These are phyloP conservation scores for Hanseniaspora hatyaiensis DNA, from an alignment of 805 yeast genomes.

Conservation along the genomic window DNA sequence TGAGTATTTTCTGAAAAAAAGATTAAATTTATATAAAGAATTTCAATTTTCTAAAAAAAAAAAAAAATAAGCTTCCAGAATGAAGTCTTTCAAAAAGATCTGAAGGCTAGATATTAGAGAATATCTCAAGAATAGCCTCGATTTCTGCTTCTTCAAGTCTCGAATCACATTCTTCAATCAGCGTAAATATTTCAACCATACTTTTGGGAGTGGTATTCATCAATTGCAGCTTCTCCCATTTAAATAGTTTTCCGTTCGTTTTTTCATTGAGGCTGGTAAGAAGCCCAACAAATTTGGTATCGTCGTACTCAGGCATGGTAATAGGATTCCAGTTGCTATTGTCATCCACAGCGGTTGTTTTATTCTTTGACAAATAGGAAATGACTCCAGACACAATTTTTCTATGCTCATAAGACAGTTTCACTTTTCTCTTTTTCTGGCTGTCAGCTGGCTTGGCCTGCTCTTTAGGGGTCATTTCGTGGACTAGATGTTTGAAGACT, in stretches of 20 bases:
- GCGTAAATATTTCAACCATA: constrained; percentile 62
- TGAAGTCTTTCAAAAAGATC: too few relatives aligned
- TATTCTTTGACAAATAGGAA: constrained; percentile 21
- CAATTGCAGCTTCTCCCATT: constrained; percentile 74
- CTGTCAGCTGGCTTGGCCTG: constrained; percentile 24
- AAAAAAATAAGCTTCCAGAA: too few relatives aligned
- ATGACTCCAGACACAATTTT: constrained; percentile 30
- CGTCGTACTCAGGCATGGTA: constrained; percentile 20
- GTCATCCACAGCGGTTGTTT: constrained; percentile 12
- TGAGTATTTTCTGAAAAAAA: too few relatives aligned
- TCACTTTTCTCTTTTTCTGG: constrained; percentile 15
- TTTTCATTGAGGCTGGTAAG: constrained; percentile 22
- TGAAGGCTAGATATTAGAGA: constrained; percentile 35
- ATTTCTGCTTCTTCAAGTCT: constrained; percentile 63
- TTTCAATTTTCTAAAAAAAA: too few relatives aligned
- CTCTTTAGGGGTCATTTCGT: constrained; percentile 31
- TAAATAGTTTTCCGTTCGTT: constrained; percentile 40
- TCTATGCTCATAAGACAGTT: constrained; percentile 21
- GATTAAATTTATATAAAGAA: too few relatives aligned
- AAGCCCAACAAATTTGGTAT: constrained; percentile 26
- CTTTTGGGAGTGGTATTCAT: constrained; percentile 70
- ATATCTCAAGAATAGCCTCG: constrained; percentile 44
- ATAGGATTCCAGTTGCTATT: constrained; percentile 14
- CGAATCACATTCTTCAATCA: constrained; percentile 86
- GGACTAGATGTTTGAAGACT: constrained; percentile 37